Evolutionary conservation across 2,329 filamentous ascomycete genomes (phyloP), one percentile per base, ranked within the genome.

Genomic region (Ophiosphaerella narmari): DNA sequence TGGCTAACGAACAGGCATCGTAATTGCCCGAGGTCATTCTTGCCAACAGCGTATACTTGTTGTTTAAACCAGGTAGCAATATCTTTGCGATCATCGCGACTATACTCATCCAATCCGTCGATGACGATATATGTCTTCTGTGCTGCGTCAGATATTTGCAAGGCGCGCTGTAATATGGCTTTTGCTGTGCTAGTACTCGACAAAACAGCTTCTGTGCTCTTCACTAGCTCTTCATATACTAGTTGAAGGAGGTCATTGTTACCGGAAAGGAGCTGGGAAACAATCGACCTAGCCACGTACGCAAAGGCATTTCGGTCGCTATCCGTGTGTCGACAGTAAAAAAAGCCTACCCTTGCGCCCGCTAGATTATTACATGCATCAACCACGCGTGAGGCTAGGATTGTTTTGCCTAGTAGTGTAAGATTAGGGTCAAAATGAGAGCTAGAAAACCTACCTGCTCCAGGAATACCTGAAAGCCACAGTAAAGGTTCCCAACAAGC

Each of bases 51-150:
- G 0, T 43, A 18, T 3, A 66, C 55, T 5, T 66, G 14, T 0
- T 38, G 13, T 7, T 29, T 45, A 18, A 75, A 59, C 33, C 66
- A 73, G 0, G 49, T 13, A 0, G 71, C 34, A 1, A 73, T 57
- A 16, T 57, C 52, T 18, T 56, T 63, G 5, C 65, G 51, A 16
- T 76, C 67, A 0, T 40, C 14, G 1, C 43, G 9, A 1, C 63
- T 45, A 40, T 73, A 75, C 49, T 78, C 75, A 41, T 78, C 76
- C 12, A 78, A 52, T 0, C 77, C 77, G 50, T 79, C 77, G 29
- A 79, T 65, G n/a, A 79, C 54, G 26, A 78, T 63, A 54, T 72
- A 76, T 12, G 71, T 54, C 2, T 65, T 62, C 13, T 44, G 18
- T 31, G 59, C 60, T 4, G 59, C 48, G 34, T 68, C 57, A 34